phyloP scores from a whole-genome alignment of 768 basidiomycete genomes.

The Auricularia sp. region DNA sequence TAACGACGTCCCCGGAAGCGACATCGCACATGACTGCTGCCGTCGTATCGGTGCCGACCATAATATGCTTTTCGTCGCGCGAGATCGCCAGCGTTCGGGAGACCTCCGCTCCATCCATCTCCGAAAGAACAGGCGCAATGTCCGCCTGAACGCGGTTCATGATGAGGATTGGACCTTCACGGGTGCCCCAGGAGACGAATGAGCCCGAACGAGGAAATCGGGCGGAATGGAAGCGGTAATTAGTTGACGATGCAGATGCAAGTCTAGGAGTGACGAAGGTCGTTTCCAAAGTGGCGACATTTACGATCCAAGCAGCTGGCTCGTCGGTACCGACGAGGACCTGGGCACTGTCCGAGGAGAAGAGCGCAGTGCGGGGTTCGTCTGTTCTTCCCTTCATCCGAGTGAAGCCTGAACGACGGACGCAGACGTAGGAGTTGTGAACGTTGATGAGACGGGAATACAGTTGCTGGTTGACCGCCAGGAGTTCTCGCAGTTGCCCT shows the following conservation, averaged over 20 bases:
- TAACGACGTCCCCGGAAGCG: neutral
- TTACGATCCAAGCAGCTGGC: neutral
- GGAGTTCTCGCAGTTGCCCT: too few relatives aligned
- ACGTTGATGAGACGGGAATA: too few relatives aligned
- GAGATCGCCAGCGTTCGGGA: neutral
- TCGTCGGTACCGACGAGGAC: neutral
- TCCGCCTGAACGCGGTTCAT: neutral
- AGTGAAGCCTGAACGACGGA: neutral
- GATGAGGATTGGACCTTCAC: neutral
- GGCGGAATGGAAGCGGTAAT: neutral
- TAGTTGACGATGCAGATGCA: neutral
- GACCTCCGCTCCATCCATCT: neutral
- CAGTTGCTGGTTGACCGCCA: too few relatives aligned
- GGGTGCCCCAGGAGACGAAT: neutral
- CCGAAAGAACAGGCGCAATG: neutral
- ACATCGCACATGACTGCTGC: neutral
- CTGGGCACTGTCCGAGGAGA: neutral
- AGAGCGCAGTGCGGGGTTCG: neutral
- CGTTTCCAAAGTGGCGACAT: neutral
- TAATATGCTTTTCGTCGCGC: neutral
- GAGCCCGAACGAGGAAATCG: neutral
- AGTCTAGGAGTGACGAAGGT: neutral
- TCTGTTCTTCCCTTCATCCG: neutral
- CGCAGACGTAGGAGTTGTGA: neutral
- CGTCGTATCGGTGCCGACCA: neutral